Conservation (phyloP, 2,329 filamentous ascomycete genomes). For the Dactylella cylindrospora region DNA sequence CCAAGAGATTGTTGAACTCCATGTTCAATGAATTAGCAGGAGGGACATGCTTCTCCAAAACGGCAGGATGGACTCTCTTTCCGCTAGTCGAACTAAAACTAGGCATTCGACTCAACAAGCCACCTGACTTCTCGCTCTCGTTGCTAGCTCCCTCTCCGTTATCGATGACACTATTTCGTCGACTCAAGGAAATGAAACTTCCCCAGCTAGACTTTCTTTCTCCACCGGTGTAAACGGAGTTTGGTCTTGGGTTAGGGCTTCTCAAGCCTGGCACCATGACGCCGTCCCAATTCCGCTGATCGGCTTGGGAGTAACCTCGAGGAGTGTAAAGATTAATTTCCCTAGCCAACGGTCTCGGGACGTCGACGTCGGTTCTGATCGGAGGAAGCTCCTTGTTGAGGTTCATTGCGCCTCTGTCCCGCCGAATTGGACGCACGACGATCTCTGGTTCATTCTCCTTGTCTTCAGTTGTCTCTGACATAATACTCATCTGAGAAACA, state of each 20-base stretch:
- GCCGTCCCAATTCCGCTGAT: slow-evolving; percentile 38
- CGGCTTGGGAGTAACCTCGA: slow-evolving; percentile 19
- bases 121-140: slow-evolving; percentile 1
- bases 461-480: no score
- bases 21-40: slow-evolving; percentile 15
- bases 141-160: not conserved
- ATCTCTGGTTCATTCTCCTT: no score
- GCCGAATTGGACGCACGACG: no score
- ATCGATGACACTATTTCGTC: slow-evolving; percentile 26
- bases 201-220: slow-evolving; percentile 38
- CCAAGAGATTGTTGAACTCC: slow-evolving; percentile 30
- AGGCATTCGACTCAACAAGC: slow-evolving; percentile 17
- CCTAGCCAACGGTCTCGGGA: no score
- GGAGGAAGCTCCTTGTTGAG: slow-evolving; percentile 31
- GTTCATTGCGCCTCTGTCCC: slow-evolving; percentile 1
- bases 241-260: slow-evolving; percentile 18
- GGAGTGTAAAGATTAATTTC: slow-evolving; percentile 38
- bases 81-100: slow-evolving; percentile 9
- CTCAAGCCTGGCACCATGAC: slow-evolving; percentile 13
- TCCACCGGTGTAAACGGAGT: slow-evolving; percentile 16
- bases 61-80: slow-evolving; percentile 35
- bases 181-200: slow-evolving; percentile 22
- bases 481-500: no score
- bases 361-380: slow-evolving; percentile 31
- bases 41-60: slow-evolving; percentile 2